Conservation (phyloP, 1,284 basidiomycete species). For the Rhodotorula sp. region DNA sequence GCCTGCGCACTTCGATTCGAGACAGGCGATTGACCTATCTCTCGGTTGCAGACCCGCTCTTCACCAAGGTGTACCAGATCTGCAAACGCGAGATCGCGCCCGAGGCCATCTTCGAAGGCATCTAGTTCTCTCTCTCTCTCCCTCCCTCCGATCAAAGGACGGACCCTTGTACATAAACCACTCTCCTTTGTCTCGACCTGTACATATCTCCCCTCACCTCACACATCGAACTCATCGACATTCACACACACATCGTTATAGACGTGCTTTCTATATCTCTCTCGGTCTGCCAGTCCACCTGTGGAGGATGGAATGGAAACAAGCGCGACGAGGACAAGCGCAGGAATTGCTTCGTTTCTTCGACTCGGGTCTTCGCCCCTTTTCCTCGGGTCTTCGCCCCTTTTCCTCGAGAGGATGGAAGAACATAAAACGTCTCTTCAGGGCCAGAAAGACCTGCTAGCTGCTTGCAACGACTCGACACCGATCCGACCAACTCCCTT, state of each 20-base stretch:
- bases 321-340: no score
- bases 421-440: no score
- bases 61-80: slow-evolving; percentile 44
- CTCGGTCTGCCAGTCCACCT: neutral
- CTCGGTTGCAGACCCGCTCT: slow-evolving; percentile 45
- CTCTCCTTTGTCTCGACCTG: neutral
- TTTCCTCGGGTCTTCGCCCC: no score
- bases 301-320: no score
- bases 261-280: neutral
- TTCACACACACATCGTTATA: neutral
- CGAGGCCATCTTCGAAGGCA: slow-evolving; percentile 24
- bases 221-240: neutral
- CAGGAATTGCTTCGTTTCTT: no score
- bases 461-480: neutral
- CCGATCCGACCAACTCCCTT: neutral
- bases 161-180: neutral
- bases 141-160: no score
- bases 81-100: slow-evolving; percentile 31
- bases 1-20: no score
- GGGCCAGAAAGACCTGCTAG: no score
- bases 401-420: no score
- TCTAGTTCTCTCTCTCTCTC: slow-evolving; percentile 6
- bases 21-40: no score
- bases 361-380: no score
- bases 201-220: neutral